Percentiles rank a stretch among this genome's conserved stretches.
phyloP scores from a whole-genome alignment of 768 basidiomycete genomes.

The Phlegmacium glaucopus region DNA sequence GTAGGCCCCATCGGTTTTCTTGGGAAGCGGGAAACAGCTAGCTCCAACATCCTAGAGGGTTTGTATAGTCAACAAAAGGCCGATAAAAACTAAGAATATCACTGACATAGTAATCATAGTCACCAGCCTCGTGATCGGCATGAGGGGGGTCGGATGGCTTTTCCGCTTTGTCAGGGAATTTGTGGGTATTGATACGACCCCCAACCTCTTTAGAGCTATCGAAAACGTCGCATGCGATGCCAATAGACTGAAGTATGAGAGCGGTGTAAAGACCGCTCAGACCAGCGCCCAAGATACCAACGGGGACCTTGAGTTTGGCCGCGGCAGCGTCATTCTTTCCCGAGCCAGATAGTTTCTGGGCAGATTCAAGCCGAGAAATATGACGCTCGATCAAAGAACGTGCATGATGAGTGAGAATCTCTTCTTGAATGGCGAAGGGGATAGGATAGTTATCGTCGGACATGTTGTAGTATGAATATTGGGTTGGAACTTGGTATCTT shows the following conservation, averaged over 20 bases:
- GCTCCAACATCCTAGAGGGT: slow-evolving; percentile 24
- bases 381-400: no score
- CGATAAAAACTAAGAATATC: neutral
- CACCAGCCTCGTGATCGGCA: slow-evolving; percentile 1
- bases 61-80: neutral
- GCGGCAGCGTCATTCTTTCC: no score
- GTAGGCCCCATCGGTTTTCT: slow-evolving; percentile 8
- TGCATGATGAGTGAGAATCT: no score
- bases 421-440: no score
- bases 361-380: no score
- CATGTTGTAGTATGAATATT: no score
- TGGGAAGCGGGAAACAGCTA: slow-evolving; percentile 30
- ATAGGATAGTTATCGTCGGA: no score
- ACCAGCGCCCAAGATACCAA: slow-evolving; percentile 18
- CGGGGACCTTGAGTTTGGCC: no score
- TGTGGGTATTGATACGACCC: slow-evolving; percentile 26
- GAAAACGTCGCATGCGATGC: slow-evolving; percentile 23
- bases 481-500: no score
- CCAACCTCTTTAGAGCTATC: slow-evolving; percentile 23
- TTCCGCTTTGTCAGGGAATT: no score
- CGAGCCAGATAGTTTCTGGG: no score
- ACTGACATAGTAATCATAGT: slow-evolving; percentile 5
- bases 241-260: slow-evolving; percentile 24
- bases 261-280: slow-evolving; percentile 25
- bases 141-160: no score